A percentile compares a stretch with the other conserved stretches of the same genome.
phyloP scores from a whole-genome alignment of 1,284 basidiomycete species.

The Malassezia cuniculi region DNA sequence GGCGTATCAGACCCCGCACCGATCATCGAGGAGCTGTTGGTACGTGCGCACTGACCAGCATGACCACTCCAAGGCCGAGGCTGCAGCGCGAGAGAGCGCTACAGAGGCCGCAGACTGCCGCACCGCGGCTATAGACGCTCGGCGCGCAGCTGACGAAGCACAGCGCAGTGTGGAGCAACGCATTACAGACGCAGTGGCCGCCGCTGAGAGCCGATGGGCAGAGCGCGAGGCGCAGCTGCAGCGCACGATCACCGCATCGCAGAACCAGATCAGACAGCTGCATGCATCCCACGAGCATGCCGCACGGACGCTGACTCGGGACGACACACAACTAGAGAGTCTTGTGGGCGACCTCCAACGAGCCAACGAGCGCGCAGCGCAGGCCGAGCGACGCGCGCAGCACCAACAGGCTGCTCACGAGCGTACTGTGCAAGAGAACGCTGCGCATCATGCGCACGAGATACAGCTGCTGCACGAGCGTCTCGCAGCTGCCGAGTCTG shows the following conservation, averaged over 20 bases:
- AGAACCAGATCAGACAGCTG: constrained; percentile 75
- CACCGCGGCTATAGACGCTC: too few species aligned
- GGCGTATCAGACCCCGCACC: constrained; percentile 94
- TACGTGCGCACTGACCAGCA: constrained; percentile 46
- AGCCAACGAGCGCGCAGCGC: constrained; percentile 77
- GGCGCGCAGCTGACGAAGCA: constrained; percentile 2
- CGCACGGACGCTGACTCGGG: constrained; percentile 75
- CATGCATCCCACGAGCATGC: constrained; percentile 80
- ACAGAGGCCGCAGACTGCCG: too few species aligned
- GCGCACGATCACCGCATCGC: constrained; percentile 59
- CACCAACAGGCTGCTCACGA: constrained; percentile 46
- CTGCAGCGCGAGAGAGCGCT: too few species aligned
- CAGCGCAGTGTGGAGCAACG: constrained; percentile 1
- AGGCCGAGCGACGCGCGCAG: constrained; percentile 84
- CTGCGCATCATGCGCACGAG: constrained; percentile 46
- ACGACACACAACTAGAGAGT: constrained; percentile 54
- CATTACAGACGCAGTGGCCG: constrained; percentile 10
- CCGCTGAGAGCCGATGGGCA: constrained; percentile 57
- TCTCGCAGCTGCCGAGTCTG: constrained; percentile 59
- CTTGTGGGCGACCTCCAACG: constrained; percentile 80
- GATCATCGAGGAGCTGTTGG: constrained; percentile 78
- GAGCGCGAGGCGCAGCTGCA: constrained; percentile 70
- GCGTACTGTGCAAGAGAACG: constrained; percentile 22
- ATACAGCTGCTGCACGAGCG: constrained; percentile 61
- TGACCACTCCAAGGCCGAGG: too few species aligned